Base-by-base conservation (phyloP, 805 yeast genomes). In the Jamesozyma rosinii region DNA sequence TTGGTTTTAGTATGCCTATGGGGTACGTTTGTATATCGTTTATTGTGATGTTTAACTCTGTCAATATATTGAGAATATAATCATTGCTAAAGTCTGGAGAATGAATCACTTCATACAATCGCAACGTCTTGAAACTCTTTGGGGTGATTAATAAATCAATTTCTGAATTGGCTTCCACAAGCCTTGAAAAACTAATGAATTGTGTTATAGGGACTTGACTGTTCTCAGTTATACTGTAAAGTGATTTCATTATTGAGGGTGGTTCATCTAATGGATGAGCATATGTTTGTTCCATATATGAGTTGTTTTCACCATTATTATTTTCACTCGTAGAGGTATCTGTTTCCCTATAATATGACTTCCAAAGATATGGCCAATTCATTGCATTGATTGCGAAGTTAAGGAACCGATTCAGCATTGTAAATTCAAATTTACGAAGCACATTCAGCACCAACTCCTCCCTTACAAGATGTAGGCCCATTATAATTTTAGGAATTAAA, bases 291-390 rank as follows among this genome's bases (percentile, higher is more conserved):
- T 18, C 18, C 15, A 24, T 13, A 2, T 15, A 3, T 6, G 27
- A 5, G 11, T 24, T 24, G 3, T 9, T 10, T 9, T 31, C 18
- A 18, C 14, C 10, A 6, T 21, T 15, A 27, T 36, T 14, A 9
- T 9, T 2, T n/a, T 11, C 22, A 4, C 14, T 18, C 11, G 9
- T 2, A 5, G 3, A 17, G 3, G 3, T 24, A 3, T 32, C 6
- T 8, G n/a, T 14, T 13, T 30, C 22, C 14, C 14, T 29, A 56
- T 88, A 86, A 50, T 77, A 79, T 1, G 61, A 52, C 19, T 64
- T 57, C 95, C 95, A 84, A 0, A 52, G 45, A 1, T 69, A 76
- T 10, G 80, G 74, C 95, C 95, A 84, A 5, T 83, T 79, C 76
- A 81, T 75, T 79, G 85, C 76, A 11, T 67, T 51, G 0, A 81